These are phyloP conservation scores for Ambrosia hybrid DNA, from an alignment of 140 eudicot genomes.

Conservation along the genomic window DNA sequence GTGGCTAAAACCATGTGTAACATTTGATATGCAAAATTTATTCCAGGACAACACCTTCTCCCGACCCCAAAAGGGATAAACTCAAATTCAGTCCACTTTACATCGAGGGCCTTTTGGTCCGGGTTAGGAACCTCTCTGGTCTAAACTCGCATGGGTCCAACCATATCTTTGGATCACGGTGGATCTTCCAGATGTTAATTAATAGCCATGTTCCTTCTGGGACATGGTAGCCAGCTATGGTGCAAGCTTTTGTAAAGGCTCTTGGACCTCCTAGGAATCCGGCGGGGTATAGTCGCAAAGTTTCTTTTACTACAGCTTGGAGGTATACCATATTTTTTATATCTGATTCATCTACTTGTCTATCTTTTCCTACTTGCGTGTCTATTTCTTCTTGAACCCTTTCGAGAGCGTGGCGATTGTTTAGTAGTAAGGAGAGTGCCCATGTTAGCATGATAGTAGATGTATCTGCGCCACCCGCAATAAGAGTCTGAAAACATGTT, in stretches of 20 bases:
- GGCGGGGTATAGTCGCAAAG: conserved; percentile 35
- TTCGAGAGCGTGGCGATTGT: conserved; percentile 16
- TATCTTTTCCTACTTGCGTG: conserved; percentile 27
- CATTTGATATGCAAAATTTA: conserved; percentile 21
- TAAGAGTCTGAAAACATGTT: conserved; percentile 25
- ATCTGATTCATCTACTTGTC: conserved; percentile 32
- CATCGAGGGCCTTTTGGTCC: conserved; percentile 30
- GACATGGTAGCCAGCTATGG: conserved; percentile 26
- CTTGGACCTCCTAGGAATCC: conserved; percentile 27
- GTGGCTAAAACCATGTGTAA: conserved; percentile 21
- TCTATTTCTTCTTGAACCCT: conserved; percentile 40
- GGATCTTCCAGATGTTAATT: conserved; percentile 36
- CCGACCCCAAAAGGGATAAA: conserved; percentile 44
- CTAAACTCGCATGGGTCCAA: conserved; percentile 21
- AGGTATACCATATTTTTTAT: conserved; percentile 27
- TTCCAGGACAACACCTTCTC: conserved; percentile 41
- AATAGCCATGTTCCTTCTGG: conserved; percentile 34
- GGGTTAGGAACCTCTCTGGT: conserved; percentile 35
- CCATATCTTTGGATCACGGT: conserved; percentile 36
- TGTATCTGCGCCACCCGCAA: conserved; percentile 26
- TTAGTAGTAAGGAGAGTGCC: conserved; percentile 34
- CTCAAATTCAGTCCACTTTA: conserved; percentile 32
- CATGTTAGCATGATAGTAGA: conserved; percentile 31
- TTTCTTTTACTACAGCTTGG: conserved; percentile 34
- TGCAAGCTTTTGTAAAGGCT: conserved; percentile 32